Base-by-base conservation (phyloP, 352 stramenopile species). In the Phytopythium cucurbitacearum region DNA sequence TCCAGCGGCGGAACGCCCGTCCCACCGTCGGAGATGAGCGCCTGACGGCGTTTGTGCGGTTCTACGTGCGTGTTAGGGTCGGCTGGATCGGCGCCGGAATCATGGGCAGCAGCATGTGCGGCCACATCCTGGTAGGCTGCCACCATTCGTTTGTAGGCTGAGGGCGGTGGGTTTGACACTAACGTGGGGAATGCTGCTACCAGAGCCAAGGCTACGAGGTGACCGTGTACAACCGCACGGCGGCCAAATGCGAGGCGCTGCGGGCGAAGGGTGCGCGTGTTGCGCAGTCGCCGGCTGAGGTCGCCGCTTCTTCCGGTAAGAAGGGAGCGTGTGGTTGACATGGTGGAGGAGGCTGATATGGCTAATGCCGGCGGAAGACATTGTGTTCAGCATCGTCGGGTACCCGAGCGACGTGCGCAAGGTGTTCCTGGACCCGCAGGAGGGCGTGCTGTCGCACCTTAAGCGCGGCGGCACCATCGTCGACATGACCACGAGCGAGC, bases 401-500 rank as follows among this genome's bases (percentile, higher is more conserved):
- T 95, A 92, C 58, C 88, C 88, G 7, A 78, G 66, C n/a, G 88
- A 96, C 40, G 86, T 96, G 49, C 72, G 73, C n/a, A 80, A 74
- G 21, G 80, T 94, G 37, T 87, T 94, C 45, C 48, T 86, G 38
- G 83, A 91, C 47, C 75, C 80, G 3, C 57, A 85, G 38, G 83
- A 64, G 16, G 83, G 83, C 12, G 53, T 86, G 43, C 54, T 94
- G 6, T 80, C 76, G 33, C 68, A 65, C 34, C 83, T 94, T 49
- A 85, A 89, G 46, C 61, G 66, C 12, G 85, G 84, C 9, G 73
- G 87, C n/a, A 75, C 96, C 59, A 80, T 95, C 39, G 83, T 96
- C 35, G 88, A 97, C 62, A 96, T 96, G 87, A 97, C 88, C 21
- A 97, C 88, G 1, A 95, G 82, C 44, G 78, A 94, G 51, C 88